These are phyloP conservation scores for Auriscalpium vulgare DNA, from an alignment of 768 basidiomycete genomes.

Conservation along the genomic window DNA sequence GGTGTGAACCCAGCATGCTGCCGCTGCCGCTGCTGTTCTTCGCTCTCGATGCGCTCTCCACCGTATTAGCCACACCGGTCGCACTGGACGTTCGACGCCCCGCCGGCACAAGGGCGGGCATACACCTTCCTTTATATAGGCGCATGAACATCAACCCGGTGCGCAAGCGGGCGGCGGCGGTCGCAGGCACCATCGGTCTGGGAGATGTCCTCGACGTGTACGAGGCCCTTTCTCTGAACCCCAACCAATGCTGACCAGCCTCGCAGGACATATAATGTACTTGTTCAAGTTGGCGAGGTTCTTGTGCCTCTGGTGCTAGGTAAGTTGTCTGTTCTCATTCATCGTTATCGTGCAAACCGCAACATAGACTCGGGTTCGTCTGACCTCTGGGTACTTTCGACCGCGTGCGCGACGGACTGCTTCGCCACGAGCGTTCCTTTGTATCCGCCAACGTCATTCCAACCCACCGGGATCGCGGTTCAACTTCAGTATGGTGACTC, in stretches of 20 bases:
- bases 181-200: constrained; percentile 35
- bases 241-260: background rate
- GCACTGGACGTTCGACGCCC: background rate
- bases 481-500: constrained; percentile 65
- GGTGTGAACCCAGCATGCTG: background rate
- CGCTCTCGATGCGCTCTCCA: background rate
- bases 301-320: constrained; percentile 53
- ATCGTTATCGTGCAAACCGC: background rate
- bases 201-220: constrained; percentile 36
- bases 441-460: constrained; percentile 45
- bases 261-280: constrained; percentile 56
- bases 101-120: background rate
- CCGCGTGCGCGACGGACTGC: constrained; percentile 39
- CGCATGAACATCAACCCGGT: background rate
- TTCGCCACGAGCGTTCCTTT: constrained; percentile 32
- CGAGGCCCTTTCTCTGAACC: background rate
- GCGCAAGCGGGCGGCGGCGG: background rate
- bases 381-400: constrained; percentile 67
- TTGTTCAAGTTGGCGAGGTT: constrained; percentile 46
- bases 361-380: constrained; percentile 66
- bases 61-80: background rate
- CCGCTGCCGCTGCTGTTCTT: background rate
- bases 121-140: background rate
- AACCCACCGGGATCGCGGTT: constrained; percentile 37
- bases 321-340: constrained; percentile 21